These are phyloP conservation scores for Epichloe elymi DNA, from an alignment of 2,329 filamentous ascomycete genomes.

Conservation along the genomic window DNA sequence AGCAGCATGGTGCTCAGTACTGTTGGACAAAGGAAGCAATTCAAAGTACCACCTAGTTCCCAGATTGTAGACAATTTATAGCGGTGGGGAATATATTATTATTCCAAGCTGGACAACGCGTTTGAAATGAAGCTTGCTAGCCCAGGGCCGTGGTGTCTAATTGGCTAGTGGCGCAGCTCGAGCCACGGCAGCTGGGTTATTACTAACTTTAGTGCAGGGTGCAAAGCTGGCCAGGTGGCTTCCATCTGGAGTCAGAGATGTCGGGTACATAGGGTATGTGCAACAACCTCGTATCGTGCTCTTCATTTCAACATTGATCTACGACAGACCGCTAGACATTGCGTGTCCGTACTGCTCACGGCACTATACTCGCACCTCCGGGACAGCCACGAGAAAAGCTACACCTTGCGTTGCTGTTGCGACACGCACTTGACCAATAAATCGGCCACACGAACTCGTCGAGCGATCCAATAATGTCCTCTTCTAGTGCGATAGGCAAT, in stretches of 20 bases:
- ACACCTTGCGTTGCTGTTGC: not conserved
- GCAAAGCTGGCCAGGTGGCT: constrained; percentile 3
- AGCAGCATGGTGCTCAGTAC: not conserved
- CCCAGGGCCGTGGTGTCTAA: not conserved
- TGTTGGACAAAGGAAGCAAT: too few species aligned
- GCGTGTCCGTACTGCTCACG: not conserved
- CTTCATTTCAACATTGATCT: too few species aligned
- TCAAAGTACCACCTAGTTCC: too few species aligned
- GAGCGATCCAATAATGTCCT: constrained; percentile 25
- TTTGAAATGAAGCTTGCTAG: too few species aligned
- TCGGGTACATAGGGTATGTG: not conserved
- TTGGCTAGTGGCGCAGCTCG: not conserved
- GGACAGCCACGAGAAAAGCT: too few species aligned
- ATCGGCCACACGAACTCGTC: not conserved
- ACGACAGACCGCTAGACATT: not conserved
- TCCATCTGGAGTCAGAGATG: not conserved
- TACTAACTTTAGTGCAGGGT: not conserved
- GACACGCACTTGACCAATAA: not conserved
- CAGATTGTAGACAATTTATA: not conserved
- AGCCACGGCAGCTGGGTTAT: not conserved
- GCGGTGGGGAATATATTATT: not conserved
- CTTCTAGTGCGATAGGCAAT: constrained; percentile 37
- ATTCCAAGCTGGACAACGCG: too few species aligned
- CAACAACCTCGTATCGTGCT: too few species aligned
- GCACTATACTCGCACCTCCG: not conserved